Percentiles rank a stretch among this genome's conserved stretches.
These are phyloP conservation scores for Cucurbita pepo DNA, from an alignment of 306 rosid genomes.

Conservation along the genomic window DNA sequence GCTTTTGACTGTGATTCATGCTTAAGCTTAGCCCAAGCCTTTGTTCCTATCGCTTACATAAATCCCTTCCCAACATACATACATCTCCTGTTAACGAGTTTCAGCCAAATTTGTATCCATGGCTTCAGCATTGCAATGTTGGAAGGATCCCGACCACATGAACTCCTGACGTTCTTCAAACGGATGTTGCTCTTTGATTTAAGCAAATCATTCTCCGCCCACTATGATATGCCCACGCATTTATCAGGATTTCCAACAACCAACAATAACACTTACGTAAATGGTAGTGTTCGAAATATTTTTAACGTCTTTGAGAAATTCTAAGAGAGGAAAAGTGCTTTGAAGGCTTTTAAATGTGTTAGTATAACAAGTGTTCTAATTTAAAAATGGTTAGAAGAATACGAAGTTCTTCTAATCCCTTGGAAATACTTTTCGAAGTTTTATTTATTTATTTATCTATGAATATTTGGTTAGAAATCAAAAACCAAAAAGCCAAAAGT, in stretches of 20 bases:
- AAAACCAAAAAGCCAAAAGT: no score
- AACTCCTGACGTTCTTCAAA: slow-evolving; percentile 45
- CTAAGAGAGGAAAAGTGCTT: neutral
- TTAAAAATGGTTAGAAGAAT: no score
- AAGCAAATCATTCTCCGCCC: slow-evolving; percentile 71
- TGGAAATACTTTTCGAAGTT: no score
- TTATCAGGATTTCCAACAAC: slow-evolving; percentile 64
- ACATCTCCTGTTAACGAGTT: slow-evolving; percentile 83
- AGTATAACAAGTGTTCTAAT: no score
- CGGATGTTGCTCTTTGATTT: slow-evolving; percentile 77
- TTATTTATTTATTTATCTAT: no score
- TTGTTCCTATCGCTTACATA: slow-evolving; percentile 68
- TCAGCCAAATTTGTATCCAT: slow-evolving; percentile 94
- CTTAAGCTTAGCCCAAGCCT: slow-evolving; percentile 24
- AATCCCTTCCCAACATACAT: slow-evolving; percentile 57
- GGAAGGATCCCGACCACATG: slow-evolving; percentile 73
- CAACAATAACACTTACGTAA: slow-evolving; percentile 37
- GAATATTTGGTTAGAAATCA: no score
- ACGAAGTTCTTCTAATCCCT: no score
- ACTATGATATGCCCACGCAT: slow-evolving; percentile 95
- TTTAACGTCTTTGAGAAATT: neutral
- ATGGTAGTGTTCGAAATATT: neutral
- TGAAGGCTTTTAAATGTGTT: no score
- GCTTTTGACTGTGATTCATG: no score
- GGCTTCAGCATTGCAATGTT: slow-evolving; percentile 45